These are phyloP conservation scores for Candida boleticola DNA, from an alignment of 805 yeast species.

Conservation along the genomic window DNA sequence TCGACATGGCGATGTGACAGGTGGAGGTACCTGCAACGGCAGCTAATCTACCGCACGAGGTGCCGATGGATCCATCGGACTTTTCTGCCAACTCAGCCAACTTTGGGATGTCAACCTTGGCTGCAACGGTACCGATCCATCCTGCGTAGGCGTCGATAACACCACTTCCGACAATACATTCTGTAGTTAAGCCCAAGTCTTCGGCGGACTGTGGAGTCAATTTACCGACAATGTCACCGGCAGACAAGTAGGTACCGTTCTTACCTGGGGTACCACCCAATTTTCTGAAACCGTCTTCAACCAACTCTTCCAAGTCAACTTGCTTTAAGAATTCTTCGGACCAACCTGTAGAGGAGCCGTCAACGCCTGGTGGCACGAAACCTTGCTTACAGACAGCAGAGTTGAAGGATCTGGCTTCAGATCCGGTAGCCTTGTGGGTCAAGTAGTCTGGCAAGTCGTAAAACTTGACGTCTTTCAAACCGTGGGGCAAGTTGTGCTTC, in stretches of 20 bases:
- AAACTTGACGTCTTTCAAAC: slow-evolving; percentile 65
- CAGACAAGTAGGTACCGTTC: slow-evolving; percentile 73
- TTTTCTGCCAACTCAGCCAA: slow-evolving; percentile 48
- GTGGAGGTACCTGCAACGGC: slow-evolving; percentile 99
- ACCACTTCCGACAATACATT: slow-evolving; percentile 88
- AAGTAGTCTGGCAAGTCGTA: slow-evolving; percentile 91
- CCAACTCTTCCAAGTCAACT: slow-evolving; percentile 74
- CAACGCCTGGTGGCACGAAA: slow-evolving; percentile 88
- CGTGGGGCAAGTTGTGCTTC: slow-evolving; percentile 73
- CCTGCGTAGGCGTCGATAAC: slow-evolving; percentile 99
- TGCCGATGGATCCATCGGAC: slow-evolving; percentile 43
- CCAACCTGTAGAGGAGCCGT: slow-evolving; percentile 87
- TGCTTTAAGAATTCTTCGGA: slow-evolving; percentile 67
- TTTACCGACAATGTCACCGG: slow-evolving; percentile 87
- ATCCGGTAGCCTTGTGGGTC: slow-evolving; percentile 87
- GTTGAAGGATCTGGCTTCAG: slow-evolving; percentile 83
- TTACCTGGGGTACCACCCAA: slow-evolving; percentile 81
- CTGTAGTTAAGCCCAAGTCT: slow-evolving; percentile 77
- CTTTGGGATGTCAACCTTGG: slow-evolving; percentile 66
- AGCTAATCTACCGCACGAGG: slow-evolving; percentile 82
- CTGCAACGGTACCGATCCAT: slow-evolving; percentile 98
- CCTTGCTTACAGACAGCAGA: slow-evolving; percentile 97
- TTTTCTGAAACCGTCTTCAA: slow-evolving; percentile 69
- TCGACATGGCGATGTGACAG: slow-evolving; percentile 87
- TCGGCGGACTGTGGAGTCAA: slow-evolving; percentile 66